These are phyloP conservation scores for Plasmodium malariae DNA, from an alignment of 169 alveolate genomes.

Conservation along the genomic window DNA sequence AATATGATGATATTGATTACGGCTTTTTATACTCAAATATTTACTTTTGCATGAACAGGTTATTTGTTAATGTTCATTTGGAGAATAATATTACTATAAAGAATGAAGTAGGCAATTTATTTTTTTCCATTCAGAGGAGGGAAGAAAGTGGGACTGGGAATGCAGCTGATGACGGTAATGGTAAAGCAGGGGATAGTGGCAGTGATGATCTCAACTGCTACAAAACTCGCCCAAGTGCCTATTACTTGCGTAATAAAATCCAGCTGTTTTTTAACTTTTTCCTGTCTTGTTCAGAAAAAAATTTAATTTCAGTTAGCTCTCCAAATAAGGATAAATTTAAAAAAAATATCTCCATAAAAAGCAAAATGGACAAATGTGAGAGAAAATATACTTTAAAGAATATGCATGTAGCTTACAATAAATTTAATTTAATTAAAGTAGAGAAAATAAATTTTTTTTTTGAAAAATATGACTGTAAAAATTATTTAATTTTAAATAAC, in stretches of 20 bases:
- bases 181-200: background rate
- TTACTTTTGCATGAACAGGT: slow-evolving; percentile 1
- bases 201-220: too few relatives aligned
- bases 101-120: background rate
- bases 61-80: slow-evolving; percentile 13
- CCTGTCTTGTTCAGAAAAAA: slow-evolving; percentile 27
- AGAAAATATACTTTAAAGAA: slow-evolving; percentile 6
- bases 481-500: background rate
- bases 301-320: slow-evolving; percentile 17
- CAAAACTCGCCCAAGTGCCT: too few relatives aligned
- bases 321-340: background rate
- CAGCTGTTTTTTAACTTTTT: slow-evolving; percentile 15
- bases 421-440: background rate
- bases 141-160: too few relatives aligned
- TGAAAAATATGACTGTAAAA: background rate
- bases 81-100: background rate
- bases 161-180: background rate
- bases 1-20: background rate
- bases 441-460: background rate
- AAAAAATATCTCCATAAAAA: background rate
- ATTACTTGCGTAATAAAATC: background rate
- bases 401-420: background rate
- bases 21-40: background rate
- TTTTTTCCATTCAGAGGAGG: background rate
- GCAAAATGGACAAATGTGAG: background rate